Percentiles rank a stretch among this genome's conserved stretches.
Conservation (phyloP, 371 early-diverging fungal genomes). For the Gilbertella persicaria region DNA sequence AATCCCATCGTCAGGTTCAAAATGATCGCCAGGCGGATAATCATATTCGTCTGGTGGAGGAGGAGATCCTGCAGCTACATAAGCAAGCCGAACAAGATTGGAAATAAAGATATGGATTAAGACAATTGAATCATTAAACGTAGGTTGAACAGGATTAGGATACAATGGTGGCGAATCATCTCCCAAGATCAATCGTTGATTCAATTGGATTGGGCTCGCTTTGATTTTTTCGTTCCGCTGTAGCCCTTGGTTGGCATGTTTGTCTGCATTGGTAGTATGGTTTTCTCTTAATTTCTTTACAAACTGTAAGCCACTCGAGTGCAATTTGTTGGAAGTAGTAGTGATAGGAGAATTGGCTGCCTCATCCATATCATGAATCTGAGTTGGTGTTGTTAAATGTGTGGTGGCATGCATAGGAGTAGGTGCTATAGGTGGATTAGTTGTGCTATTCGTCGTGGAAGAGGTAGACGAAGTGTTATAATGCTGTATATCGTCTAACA, state of each 20-base stretch:
- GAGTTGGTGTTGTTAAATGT: constrained; percentile 22
- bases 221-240: constrained; percentile 39
- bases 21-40: constrained; percentile 51
- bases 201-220: constrained; percentile 26
- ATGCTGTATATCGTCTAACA: constrained; percentile 59
- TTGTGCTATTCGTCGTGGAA: background rate
- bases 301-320: constrained; percentile 35
- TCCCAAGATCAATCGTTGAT: constrained; percentile 34
- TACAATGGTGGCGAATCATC: constrained; percentile 57
- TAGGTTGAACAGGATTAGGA: constrained; percentile 58
- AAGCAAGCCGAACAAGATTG: constrained; percentile 64
- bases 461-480: constrained; percentile 23
- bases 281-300: constrained; percentile 45
- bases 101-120: constrained; percentile 60
- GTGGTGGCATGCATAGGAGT: constrained; percentile 16
- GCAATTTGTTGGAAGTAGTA: constrained; percentile 21
- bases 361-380: background rate
- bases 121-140: constrained; percentile 58
- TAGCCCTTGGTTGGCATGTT: constrained; percentile 34
- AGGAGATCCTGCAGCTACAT: constrained; percentile 68
- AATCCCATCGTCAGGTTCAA: constrained; percentile 63
- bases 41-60: constrained; percentile 62
- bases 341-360: background rate
- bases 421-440: background rate
- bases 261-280: constrained; percentile 23